Evolutionary conservation across 306 rosid genomes (phyloP).

Genomic region (Cajanus cajan): DNA sequence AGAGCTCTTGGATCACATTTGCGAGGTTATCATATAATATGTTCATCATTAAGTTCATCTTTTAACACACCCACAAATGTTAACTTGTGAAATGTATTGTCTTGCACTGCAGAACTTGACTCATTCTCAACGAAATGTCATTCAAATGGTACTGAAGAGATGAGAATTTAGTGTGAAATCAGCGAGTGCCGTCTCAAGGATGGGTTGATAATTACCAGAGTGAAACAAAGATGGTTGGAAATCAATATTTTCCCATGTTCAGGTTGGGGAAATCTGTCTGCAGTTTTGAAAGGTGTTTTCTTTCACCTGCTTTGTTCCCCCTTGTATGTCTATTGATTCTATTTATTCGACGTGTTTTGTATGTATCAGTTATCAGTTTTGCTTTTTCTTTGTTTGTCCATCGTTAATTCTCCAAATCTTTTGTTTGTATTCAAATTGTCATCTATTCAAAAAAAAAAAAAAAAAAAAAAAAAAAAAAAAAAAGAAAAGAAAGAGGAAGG

Average conservation of each 20-base stretch:
- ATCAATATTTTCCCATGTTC: neutral
- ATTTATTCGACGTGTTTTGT: constrained; percentile 13
- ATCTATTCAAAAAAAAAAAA: neutral
- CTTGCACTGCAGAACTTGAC: constrained; percentile 66
- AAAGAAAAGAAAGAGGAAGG: too few species aligned
- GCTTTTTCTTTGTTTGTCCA: neutral
- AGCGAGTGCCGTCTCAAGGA: neutral
- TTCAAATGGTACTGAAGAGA: constrained; percentile 51
- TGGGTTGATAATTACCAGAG: neutral
- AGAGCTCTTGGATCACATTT: constrained; percentile 61
- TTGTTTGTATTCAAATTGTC: constrained; percentile 1
- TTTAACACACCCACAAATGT: neutral
- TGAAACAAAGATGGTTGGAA: neutral
- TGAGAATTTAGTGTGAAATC: constrained; percentile 26
- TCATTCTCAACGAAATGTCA: constrained; percentile 60
- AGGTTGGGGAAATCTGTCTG: constrained; percentile 23
- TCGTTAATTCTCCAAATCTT: constrained; percentile 1
- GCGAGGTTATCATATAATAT: constrained; percentile 50
- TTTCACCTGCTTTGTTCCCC: constrained; percentile 27
- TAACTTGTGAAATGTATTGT: constrained; percentile 15
- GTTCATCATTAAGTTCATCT: neutral
- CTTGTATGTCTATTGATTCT: neutral
- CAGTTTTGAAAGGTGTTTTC: constrained; percentile 13
- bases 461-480: too few species aligned
- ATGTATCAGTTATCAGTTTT: constrained; percentile 17